Conservation (phyloP, 2,329 filamentous ascomycete genomes). For the Geosmithia putterillii region DNA sequence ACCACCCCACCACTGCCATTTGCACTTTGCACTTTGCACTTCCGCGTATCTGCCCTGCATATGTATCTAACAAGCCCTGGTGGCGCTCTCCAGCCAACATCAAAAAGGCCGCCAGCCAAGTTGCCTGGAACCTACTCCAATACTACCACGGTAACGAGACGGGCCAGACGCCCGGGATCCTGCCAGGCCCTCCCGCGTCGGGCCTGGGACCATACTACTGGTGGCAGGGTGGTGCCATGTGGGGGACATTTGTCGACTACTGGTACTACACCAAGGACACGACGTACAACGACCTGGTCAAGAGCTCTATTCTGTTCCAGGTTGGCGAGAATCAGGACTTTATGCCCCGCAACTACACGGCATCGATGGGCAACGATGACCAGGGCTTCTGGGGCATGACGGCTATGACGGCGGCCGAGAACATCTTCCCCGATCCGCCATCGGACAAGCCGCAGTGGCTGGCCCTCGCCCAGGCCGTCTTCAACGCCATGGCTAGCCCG, state of each 20-base stretch:
- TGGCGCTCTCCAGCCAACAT: constrained; percentile 14
- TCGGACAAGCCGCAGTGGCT: constrained; percentile 37
- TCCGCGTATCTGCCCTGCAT: background rate
- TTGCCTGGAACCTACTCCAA: constrained; percentile 30
- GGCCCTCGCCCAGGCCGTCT: constrained; percentile 51
- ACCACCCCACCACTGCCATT: background rate
- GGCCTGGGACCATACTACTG: constrained; percentile 44
- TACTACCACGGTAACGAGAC: constrained; percentile 33
- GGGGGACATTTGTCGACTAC: constrained; percentile 51
- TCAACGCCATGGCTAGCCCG: constrained; percentile 38
- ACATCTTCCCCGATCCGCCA: constrained; percentile 42
- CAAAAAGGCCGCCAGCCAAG: constrained; percentile 21
- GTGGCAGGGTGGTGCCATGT: constrained; percentile 55
- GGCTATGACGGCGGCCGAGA: constrained; percentile 47
- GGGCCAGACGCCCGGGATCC: constrained; percentile 31
- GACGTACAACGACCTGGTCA: constrained; percentile 42
- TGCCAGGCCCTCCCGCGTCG: constrained; percentile 31
- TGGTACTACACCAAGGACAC: constrained; percentile 49
- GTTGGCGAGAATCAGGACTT: constrained; percentile 39
- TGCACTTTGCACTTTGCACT: too few species aligned
- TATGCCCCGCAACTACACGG: constrained; percentile 41
- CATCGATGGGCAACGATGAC: constrained; percentile 48
- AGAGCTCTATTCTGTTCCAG: constrained; percentile 38
- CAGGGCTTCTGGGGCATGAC: constrained; percentile 57
- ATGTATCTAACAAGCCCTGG: background rate